Conservation (phyloP, 1,284 basidiomycete genomes). For the Anthracocystis panici-leucophaei region DNA sequence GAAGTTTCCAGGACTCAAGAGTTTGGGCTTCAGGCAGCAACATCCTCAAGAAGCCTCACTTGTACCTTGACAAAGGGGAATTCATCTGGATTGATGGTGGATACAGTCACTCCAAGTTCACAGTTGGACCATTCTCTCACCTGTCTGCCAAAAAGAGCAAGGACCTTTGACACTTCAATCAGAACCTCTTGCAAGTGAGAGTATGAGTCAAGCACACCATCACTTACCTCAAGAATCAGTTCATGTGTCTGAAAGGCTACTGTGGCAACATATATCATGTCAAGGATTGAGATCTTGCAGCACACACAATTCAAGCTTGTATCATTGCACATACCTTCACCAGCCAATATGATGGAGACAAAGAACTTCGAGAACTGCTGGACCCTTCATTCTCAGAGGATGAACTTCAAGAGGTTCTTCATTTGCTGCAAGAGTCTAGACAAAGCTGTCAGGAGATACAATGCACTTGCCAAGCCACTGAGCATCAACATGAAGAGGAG, state of each 20-base stretch:
- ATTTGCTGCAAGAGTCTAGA: neutral
- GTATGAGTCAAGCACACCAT: conserved; percentile 6
- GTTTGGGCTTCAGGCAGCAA: conserved; percentile 10
- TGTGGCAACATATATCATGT: conserved; percentile 6
- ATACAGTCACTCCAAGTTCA: conserved; percentile 5
- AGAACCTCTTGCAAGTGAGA: neutral
- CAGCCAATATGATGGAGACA: neutral
- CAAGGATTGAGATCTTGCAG: neutral
- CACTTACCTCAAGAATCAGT: conserved; percentile 14
- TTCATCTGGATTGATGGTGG: conserved; percentile 20
- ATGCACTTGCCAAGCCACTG: neutral
- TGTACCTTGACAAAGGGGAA: conserved; percentile 10
- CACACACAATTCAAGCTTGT: neutral
- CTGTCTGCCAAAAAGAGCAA: conserved; percentile 4
- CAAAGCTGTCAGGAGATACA: neutral
- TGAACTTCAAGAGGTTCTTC: neutral
- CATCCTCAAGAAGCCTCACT: conserved; percentile 11
- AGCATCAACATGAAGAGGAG: neutral
- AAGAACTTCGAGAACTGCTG: neutral
- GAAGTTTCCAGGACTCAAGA: conserved; percentile 10
- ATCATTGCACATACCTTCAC: conserved; percentile 7
- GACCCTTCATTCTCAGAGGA: neutral
- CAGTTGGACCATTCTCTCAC: conserved; percentile 12
- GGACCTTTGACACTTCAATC: conserved; percentile 12
- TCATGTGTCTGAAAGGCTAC: conserved; percentile 10